Base-by-base conservation (phyloP, 139 green algal species). In the Marvania coccoides region DNA sequence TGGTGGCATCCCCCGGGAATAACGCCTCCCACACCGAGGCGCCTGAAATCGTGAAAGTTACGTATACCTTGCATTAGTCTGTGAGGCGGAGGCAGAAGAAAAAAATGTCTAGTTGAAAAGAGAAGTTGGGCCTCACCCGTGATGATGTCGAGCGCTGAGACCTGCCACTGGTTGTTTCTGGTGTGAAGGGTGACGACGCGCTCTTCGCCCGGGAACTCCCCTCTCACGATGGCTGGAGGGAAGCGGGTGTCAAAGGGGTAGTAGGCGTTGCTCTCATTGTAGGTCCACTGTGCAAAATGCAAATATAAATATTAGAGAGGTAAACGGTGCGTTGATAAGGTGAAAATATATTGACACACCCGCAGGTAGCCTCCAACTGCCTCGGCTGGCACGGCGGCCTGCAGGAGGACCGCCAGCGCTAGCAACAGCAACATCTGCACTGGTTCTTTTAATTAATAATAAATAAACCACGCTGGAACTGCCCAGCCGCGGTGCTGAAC, bases 211-310 rank as follows among this genome's bases (percentile, higher is more conserved):
- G 26, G n/a, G 15, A 19, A 37, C 8, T 56, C 8, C 0, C 57
- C 57, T 64, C 2, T 46, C 8, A 58, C 14, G 30, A 64, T 64
- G n/a, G 26, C n/a, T 47, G 57, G 57, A 64, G 15, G n/a, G 29
- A 56, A 64, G 33, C 37, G 57, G 30, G 23, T 7, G 48, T 64
- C 48, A 64, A 55, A 64, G 1, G 57, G 57, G 15, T 24, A 64
- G 48, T 56, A 64, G 29, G 23, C 57, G 13, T 64, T 26, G 29
- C 26, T 58, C n/a, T n/a, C 26, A 7, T 64, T 26, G 48, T 55
- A 64, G 12, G 29, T 64, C 57, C 57, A 64, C 33, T 64, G n/a
- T n/a, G n/a, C n/a, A n/a, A n/a, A n/a, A n/a, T n/a, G n/a, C n/a
- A n/a, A n/a, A n/a, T n/a, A n/a, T n/a, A n/a, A n/a, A n/a, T n/a